Conservation (phyloP, 257 asterid genomes). For the Ophiorrhiza pumila region DNA sequence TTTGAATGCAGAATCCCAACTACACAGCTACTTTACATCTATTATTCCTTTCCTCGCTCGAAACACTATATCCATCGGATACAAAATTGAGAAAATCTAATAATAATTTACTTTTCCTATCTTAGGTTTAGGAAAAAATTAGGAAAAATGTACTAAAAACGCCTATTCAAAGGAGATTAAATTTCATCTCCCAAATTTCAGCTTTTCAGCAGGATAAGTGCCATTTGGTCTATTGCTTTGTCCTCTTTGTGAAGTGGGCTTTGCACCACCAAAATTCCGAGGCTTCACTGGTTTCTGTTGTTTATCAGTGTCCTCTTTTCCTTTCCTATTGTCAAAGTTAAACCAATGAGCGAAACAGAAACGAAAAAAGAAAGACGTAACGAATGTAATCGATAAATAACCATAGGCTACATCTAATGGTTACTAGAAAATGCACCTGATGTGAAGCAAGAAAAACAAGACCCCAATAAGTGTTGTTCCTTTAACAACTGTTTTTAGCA, state of each 20-base stretch:
- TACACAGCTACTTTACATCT: too few relatives aligned
- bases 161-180: background rate
- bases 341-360: background rate
- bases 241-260: slow-evolving; percentile 33
- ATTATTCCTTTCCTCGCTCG: too few relatives aligned
- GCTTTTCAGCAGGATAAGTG: slow-evolving; percentile 56
- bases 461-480: slow-evolving; percentile 79
- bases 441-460: slow-evolving; percentile 52
- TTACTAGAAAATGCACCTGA: slow-evolving; percentile 47
- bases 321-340: slow-evolving; percentile 31
- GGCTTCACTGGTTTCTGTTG: slow-evolving; percentile 18
- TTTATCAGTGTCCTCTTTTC: slow-evolving; percentile 34
- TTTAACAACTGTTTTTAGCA: slow-evolving; percentile 55
- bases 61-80: background rate
- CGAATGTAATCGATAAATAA: background rate
- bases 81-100: background rate
- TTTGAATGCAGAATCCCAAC: too few relatives aligned
- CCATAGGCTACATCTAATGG: background rate
- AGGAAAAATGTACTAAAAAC: background rate
- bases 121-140: too few relatives aligned
- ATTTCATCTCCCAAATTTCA: slow-evolving; percentile 37
- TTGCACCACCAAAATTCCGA: slow-evolving; percentile 25
- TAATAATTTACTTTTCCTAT: too few relatives aligned
- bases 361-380: background rate
- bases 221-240: slow-evolving; percentile 38